phyloP scores from a whole-genome alignment of 805 yeast species.

The Citeromyces nyonsensis region DNA sequence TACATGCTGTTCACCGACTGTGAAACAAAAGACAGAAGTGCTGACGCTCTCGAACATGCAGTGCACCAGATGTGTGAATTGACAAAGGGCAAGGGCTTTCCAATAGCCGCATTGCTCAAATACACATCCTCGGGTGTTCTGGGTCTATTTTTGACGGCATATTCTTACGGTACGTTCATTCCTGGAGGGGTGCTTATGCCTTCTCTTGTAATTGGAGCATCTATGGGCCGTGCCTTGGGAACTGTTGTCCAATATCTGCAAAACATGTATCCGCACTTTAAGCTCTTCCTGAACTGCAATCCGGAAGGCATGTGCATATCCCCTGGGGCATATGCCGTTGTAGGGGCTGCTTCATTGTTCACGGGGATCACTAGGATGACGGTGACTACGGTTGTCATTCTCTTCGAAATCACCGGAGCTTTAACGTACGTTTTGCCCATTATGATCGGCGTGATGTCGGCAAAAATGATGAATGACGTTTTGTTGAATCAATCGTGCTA shows the following conservation, averaged over 20 bases:
- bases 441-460: slow-evolving; percentile 67
- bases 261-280: slow-evolving; percentile 15
- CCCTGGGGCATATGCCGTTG: slow-evolving; percentile 80
- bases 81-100: slow-evolving; percentile 11
- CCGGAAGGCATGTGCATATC: slow-evolving; percentile 40
- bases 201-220: slow-evolving; percentile 45
- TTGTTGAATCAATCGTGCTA: slow-evolving; percentile 46
- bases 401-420: slow-evolving; percentile 81
- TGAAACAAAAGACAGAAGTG: slow-evolving; percentile 1
- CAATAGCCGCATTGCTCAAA: slow-evolving; percentile 14
- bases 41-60: background rate
- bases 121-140: slow-evolving; percentile 24
- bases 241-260: slow-evolving; percentile 33
- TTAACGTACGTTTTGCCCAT: slow-evolving; percentile 71
- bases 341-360: slow-evolving; percentile 75
- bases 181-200: slow-evolving; percentile 62
- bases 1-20: slow-evolving; percentile 64
- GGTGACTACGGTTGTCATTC: slow-evolving; percentile 63
- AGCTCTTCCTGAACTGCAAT: slow-evolving; percentile 22
- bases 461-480: slow-evolving; percentile 59
- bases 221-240: slow-evolving; percentile 41
- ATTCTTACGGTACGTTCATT: slow-evolving; percentile 52
- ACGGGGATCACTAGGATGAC: slow-evolving; percentile 75
- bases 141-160: slow-evolving; percentile 47
- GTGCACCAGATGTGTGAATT: background rate